These are phyloP conservation scores for Eucalyptus microcorys DNA, from an alignment of 345 rosid species.

Conservation along the genomic window DNA sequence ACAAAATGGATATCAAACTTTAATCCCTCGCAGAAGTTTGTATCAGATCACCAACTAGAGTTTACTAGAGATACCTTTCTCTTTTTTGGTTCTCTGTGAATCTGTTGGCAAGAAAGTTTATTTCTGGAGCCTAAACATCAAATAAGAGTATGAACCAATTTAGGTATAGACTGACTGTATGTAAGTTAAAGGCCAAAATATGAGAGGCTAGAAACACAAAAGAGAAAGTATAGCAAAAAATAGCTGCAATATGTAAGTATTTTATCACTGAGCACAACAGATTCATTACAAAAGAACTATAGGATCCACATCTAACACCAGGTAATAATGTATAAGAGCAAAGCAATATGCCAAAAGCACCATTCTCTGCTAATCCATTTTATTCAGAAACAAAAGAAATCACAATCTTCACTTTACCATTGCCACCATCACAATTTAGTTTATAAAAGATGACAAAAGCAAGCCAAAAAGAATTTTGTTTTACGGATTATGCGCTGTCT, in stretches of 20 bases:
- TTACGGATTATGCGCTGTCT: background rate
- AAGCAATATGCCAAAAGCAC: background rate
- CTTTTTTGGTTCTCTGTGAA: constrained; percentile 27
- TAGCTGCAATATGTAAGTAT: background rate
- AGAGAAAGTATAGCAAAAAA: background rate
- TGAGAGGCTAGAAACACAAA: background rate
- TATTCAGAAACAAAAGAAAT: background rate
- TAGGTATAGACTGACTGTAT: background rate
- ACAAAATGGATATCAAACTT: background rate
- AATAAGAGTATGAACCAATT: background rate
- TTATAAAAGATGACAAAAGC: background rate
- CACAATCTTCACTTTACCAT: background rate
- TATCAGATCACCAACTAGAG: background rate
- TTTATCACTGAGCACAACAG: background rate
- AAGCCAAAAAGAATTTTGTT: background rate
- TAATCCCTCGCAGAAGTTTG: background rate
- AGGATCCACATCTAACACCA: background rate
- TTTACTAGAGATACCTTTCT: constrained; percentile 52
- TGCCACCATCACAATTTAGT: background rate
- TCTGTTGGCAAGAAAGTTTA: constrained; percentile 15
- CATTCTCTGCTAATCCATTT: background rate
- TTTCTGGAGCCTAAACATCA: constrained; percentile 31
- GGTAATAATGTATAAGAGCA: background rate
- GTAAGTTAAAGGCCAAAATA: background rate
- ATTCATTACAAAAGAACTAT: background rate